Conservation (phyloP, 805 yeast genomes). For the Wickerhamomyces alni region DNA sequence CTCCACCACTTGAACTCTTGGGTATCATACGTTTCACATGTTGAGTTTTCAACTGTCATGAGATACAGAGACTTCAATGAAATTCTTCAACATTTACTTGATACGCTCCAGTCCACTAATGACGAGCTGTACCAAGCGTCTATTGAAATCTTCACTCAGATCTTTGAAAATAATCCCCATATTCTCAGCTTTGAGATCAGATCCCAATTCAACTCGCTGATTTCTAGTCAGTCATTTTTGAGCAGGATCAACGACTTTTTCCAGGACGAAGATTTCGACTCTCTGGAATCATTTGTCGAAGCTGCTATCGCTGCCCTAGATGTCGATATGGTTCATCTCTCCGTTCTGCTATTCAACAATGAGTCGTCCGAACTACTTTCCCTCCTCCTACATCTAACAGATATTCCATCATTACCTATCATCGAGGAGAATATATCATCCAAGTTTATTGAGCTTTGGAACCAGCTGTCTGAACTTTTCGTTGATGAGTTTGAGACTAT, state of each 20-base stretch:
- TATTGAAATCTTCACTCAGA: conserved; percentile 14
- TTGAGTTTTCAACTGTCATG: conserved; percentile 22
- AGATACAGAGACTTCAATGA: conserved; percentile 20
- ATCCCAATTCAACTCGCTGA: conserved; percentile 16
- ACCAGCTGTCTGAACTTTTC: conserved; percentile 53
- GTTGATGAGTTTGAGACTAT: conserved; percentile 41
- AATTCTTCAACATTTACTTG: conserved; percentile 11
- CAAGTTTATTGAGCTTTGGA: conserved; percentile 63
- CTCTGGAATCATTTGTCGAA: conserved; percentile 36
- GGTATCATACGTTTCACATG: conserved; percentile 32
- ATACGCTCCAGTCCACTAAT: conserved; percentile 8
- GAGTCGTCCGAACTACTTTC: conserved; percentile 35
- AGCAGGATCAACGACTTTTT: conserved; percentile 30
- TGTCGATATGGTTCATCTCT: conserved; percentile 37
- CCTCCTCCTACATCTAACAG: conserved; percentile 46
- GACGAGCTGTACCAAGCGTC: conserved; percentile 7
- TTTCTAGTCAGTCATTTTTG: conserved; percentile 43
- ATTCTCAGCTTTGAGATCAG: conserved; percentile 17
- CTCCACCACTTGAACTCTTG: conserved; percentile 29
- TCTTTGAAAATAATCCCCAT: conserved; percentile 25
- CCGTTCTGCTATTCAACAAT: conserved; percentile 32
- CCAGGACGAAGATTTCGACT: conserved; percentile 29
- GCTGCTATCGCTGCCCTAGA: conserved; percentile 42
- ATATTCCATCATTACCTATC: conserved; percentile 51
- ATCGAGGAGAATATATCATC: conserved; percentile 52